Percentiles rank a stretch among this genome's conserved stretches.
phyloP scores from a whole-genome alignment of 805 yeast species.

The Kodamaea leandrae region DNA sequence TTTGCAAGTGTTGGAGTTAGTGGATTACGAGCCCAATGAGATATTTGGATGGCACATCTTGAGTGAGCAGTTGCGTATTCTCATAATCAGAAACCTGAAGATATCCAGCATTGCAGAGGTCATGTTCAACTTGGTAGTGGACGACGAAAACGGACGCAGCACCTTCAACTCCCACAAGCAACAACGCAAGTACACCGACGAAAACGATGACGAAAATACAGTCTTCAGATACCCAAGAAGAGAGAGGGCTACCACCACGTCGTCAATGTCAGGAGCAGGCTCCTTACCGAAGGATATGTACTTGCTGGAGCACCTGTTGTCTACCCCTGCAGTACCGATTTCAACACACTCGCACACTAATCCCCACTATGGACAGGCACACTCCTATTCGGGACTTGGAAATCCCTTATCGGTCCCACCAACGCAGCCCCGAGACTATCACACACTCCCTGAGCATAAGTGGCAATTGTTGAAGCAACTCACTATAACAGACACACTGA shows the following conservation, averaged over 20 bases:
- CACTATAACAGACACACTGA: conserved; percentile 40
- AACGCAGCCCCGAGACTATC: conserved; percentile 17
- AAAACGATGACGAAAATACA: conserved; percentile 17
- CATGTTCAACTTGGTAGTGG: conserved; percentile 50
- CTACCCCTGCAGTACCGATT: conserved; percentile 2
- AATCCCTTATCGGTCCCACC: background rate
- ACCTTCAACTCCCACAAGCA: conserved; percentile 28
- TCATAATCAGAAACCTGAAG: conserved; percentile 52
- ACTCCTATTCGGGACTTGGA: background rate
- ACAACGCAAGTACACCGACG: conserved; percentile 17
- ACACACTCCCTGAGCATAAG: conserved; percentile 31
- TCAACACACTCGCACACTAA: background rate
- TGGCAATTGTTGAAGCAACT: conserved; percentile 44
- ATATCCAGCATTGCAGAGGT: conserved; percentile 53
- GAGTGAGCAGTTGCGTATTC: conserved; percentile 52
- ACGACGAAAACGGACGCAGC: conserved; percentile 46
- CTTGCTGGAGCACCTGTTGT: conserved; percentile 9
- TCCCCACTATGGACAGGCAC: background rate
- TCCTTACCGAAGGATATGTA: conserved; percentile 23
- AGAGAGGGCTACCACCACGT: conserved; percentile 23
- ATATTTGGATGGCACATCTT: conserved; percentile 63
- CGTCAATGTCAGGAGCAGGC: conserved; percentile 23
- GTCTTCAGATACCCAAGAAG: conserved; percentile 25
- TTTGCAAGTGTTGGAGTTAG: conserved; percentile 57
- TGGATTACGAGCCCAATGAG: conserved; percentile 61